A percentile compares a stretch with the other conserved stretches of the same genome.
Evolutionary conservation across 345 rosid species (phyloP).

Genomic region (Brassica cretica): DNA sequence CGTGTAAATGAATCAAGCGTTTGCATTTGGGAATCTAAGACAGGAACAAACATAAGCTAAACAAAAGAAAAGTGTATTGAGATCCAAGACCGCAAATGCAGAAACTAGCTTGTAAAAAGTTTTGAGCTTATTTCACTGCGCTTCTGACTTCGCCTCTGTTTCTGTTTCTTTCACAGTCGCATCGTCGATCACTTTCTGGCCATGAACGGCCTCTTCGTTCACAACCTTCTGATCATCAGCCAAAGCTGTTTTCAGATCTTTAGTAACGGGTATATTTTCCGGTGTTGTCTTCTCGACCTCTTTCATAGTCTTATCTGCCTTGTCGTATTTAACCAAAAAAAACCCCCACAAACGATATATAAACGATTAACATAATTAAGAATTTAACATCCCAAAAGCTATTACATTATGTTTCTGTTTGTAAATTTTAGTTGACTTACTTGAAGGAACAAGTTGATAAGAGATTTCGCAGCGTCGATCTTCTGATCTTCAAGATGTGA

Average conservation of each 20-base stretch:
- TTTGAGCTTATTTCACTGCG: slow-evolving; percentile 2
- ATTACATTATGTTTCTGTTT: background rate
- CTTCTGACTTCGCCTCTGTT: slow-evolving; percentile 16
- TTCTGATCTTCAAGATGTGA: slow-evolving; percentile 32
- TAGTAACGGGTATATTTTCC: background rate
- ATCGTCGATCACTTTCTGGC: background rate
- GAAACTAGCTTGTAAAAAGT: background rate
- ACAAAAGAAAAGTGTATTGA: background rate
- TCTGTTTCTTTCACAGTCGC: slow-evolving; percentile 12
- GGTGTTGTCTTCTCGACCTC: slow-evolving; percentile 20
- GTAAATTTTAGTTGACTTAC: slow-evolving; percentile 1
- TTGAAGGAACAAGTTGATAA: slow-evolving; percentile 35
- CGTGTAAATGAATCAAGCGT: background rate
- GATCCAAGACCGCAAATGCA: background rate
- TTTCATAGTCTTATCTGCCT: slow-evolving; percentile 8
- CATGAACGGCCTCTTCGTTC: slow-evolving; percentile 10
- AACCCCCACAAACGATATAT: background rate
- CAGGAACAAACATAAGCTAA: background rate
- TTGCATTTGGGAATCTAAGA: background rate
- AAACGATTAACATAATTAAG: background rate
- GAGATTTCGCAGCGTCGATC: slow-evolving; percentile 27
- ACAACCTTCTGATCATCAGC: slow-evolving; percentile 1
- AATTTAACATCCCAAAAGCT: background rate
- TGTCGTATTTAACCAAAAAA: slow-evolving; percentile 13
- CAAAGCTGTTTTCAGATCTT: slow-evolving; percentile 21